A percentile compares a stretch with the other conserved stretches of the same genome.
Conservation (phyloP, 306 rosid species). For the Medicago lupulina region DNA sequence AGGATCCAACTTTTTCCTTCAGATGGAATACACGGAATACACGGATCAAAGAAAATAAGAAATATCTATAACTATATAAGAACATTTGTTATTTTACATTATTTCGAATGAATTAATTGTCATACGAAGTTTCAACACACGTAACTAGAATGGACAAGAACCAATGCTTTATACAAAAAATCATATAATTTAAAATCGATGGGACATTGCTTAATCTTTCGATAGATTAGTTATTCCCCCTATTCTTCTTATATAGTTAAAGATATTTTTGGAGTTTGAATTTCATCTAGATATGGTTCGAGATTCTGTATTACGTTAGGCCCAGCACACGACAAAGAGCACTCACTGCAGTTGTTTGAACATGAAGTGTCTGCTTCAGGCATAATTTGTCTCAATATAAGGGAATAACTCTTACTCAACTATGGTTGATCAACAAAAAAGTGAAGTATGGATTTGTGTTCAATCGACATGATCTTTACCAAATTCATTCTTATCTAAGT, state of each 20-base stretch:
- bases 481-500: background rate
- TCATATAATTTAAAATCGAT: no score
- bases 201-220: no score
- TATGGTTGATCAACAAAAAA: background rate
- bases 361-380: background rate
- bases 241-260: background rate
- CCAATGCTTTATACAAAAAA: background rate
- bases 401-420: background rate
- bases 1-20: constrained; percentile 24
- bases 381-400: background rate
- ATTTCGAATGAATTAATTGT: background rate
- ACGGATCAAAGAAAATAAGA: background rate
- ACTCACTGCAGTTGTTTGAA: background rate
- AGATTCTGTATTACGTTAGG: background rate
- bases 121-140: background rate
- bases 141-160: background rate
- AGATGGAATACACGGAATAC: background rate
- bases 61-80: background rate
- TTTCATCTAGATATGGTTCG: background rate
- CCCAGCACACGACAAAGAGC: background rate
- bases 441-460: background rate
- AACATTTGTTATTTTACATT: background rate
- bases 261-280: background rate
- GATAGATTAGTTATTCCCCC: no score
- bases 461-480: background rate